A percentile compares a stretch with the other conserved stretches of the same genome.
Conservation (phyloP, 208 protist genomes). For the Trypanosomatidae sp. region DNA sequence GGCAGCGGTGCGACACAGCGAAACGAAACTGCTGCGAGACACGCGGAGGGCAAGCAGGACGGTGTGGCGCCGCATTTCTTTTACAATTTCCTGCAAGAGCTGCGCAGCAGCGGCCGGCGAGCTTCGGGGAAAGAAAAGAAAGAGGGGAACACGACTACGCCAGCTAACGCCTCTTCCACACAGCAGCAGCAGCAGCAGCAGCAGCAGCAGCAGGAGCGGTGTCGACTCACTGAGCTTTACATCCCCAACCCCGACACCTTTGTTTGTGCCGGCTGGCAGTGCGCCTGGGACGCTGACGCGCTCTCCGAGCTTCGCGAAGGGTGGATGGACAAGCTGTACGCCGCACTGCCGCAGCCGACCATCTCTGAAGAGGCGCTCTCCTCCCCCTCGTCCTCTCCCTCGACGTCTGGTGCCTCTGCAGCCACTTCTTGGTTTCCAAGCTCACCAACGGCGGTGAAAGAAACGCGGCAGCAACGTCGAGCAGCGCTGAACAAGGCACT, state of each 20-base stretch:
- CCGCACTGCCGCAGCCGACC: conserved; percentile 10
- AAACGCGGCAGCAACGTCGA: conserved; percentile 11
- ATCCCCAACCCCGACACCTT: conserved; percentile 75
- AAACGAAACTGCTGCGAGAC: too few relatives aligned
- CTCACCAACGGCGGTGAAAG: background rate
- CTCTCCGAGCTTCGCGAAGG: conserved; percentile 44
- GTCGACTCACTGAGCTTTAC: conserved; percentile 24
- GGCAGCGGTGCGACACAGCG: too few relatives aligned
- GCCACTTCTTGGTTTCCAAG: too few relatives aligned
- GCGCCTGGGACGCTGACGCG: conserved; percentile 44
- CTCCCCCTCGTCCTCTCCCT: background rate
- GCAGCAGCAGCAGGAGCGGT: background rate
- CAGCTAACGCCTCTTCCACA: too few relatives aligned
- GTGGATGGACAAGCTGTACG: conserved; percentile 57
- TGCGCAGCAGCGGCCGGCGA: too few relatives aligned
- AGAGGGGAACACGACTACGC: background rate
- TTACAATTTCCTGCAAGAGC: too few relatives aligned
- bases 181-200: too few relatives aligned
- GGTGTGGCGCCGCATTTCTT: background rate
- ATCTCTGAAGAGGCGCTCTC: conserved; percentile 7
- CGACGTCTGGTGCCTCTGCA: too few relatives aligned
- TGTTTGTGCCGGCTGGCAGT: conserved; percentile 60
- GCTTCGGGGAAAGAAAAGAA: conserved; percentile 1
- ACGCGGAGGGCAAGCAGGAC: background rate
- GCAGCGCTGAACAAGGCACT: conserved; percentile 58